These are phyloP conservation scores for Cucumis cinereus DNA, from an alignment of 306 rosid species.

Conservation along the genomic window DNA sequence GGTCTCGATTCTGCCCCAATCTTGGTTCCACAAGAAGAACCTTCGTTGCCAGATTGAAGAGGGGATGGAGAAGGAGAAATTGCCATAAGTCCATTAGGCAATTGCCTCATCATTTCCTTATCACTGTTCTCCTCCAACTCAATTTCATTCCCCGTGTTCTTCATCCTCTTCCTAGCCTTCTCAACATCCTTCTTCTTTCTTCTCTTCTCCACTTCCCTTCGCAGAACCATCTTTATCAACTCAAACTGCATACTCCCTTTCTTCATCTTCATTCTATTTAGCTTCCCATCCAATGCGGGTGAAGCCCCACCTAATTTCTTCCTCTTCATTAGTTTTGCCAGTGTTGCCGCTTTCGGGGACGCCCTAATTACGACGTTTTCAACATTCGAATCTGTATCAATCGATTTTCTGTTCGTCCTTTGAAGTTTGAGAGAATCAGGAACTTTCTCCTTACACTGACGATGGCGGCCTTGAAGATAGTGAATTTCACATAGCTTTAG, in stretches of 20 bases:
- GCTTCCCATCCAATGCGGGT: constrained; percentile 26
- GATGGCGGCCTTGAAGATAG: constrained; percentile 70
- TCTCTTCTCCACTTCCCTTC: constrained; percentile 72
- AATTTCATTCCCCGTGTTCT: constrained; percentile 12
- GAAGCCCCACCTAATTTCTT: constrained; percentile 31
- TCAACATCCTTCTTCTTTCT: constrained; percentile 14
- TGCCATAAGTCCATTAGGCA: constrained; percentile 87
- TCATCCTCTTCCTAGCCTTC: constrained; percentile 16
- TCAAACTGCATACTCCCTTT: constrained; percentile 58
- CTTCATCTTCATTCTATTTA: constrained; percentile 29
- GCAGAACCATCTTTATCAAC: constrained; percentile 73
- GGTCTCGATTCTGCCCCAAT: constrained; percentile 30
- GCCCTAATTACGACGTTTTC: constrained; percentile 46
- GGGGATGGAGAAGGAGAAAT: constrained; percentile 49
- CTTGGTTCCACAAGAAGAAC: constrained; percentile 37
- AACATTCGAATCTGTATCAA: constrained; percentile 16
- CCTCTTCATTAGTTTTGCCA: constrained; percentile 38
- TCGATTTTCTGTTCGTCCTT: constrained; percentile 29
- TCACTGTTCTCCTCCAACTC: constrained; percentile 29
- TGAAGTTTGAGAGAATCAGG: constrained; percentile 80
- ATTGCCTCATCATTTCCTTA: constrained; percentile 48
- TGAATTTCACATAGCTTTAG: constrained; percentile 91
- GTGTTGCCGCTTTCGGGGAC: constrained; percentile 21
- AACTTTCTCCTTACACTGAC: constrained; percentile 69
- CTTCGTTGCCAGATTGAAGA: constrained; percentile 42